Percentiles rank a stretch among this genome's conserved stretches.
Conservation (phyloP, 2,329 filamentous ascomycete species). For the Trichoderma sp. region DNA sequence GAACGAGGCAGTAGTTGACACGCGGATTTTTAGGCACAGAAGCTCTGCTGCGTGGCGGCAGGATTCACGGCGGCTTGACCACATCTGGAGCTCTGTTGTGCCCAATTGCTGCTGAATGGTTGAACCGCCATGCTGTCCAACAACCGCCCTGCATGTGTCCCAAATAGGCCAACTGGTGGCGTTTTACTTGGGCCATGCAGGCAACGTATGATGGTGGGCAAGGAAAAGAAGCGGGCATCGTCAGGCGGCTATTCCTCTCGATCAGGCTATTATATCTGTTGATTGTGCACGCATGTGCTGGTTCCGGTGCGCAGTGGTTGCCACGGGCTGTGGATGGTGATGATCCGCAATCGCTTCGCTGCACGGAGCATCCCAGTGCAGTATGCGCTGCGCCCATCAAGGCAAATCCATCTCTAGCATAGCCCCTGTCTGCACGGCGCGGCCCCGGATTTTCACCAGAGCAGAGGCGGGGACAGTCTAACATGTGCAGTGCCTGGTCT, state of each 20-base stretch:
- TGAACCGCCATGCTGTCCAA: background rate
- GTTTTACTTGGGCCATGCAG: slow-evolving; percentile 2
- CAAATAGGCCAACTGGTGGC: slow-evolving; percentile 5
- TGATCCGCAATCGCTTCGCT: slow-evolving; percentile 7
- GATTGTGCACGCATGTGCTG: background rate
- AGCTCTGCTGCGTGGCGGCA: background rate
- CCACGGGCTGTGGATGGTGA: background rate
- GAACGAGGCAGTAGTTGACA: background rate
- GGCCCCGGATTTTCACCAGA: slow-evolving; percentile 19
- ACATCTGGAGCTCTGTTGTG: background rate
- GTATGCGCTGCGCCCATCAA: background rate
- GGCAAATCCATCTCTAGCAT: background rate
- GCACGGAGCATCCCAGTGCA: background rate
- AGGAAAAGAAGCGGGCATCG: background rate
- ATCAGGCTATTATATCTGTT: background rate
- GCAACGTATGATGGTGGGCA: slow-evolving; percentile 19
- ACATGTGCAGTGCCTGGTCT: background rate
- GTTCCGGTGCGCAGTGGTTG: background rate
- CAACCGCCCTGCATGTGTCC: background rate
- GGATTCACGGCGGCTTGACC: background rate
- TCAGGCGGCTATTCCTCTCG: slow-evolving; percentile 2
- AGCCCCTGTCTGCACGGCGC: slow-evolving; percentile 10
- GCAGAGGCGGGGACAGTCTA: background rate
- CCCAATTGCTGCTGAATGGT: background rate
- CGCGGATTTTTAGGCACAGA: background rate